These are phyloP conservation scores for Dictyostelium firmibasis DNA, from an alignment of 78 protist species.

Conservation along the genomic window DNA sequence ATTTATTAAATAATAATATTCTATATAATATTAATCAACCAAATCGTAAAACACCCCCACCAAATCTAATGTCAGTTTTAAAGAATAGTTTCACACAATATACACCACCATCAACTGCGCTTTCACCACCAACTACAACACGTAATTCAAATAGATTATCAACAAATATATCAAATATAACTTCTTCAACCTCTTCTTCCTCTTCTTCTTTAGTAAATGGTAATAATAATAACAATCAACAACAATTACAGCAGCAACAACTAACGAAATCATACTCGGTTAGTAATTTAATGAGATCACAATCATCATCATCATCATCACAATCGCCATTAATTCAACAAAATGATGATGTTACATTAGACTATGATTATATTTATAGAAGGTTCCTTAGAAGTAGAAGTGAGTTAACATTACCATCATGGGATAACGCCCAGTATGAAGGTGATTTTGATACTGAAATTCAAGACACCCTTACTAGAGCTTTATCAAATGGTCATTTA, in stretches of 20 bases:
- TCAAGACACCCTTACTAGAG: not conserved
- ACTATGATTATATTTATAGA: not conserved
- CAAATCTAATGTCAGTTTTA: not conserved
- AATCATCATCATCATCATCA: not conserved
- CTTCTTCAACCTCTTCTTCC: not conserved
- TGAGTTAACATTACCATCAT: slow-evolving; percentile 27
- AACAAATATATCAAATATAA: not conserved
- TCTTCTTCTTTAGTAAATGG: not conserved
- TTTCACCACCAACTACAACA: not conserved
- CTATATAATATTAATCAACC: not conserved
- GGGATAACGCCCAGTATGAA: slow-evolving; percentile 22
- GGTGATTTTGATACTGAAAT: slow-evolving; percentile 14
- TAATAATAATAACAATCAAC: not conserved
- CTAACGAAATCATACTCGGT: not conserved
- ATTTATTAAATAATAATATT: not conserved
- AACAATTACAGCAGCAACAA: not conserved
- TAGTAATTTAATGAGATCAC: not conserved
- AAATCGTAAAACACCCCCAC: slow-evolving; percentile 5
- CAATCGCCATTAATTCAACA: not conserved
- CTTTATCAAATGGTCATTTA: slow-evolving; percentile 6
- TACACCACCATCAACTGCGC: not conserved
- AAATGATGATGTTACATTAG: not conserved
- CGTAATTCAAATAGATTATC: not conserved
- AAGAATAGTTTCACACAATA: slow-evolving; percentile 7
- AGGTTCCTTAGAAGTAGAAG: slow-evolving; percentile 14